Evolutionary conservation across 108 stramenopile species (phyloP).

Genomic region (Cylindrotheca fusiformis): DNA sequence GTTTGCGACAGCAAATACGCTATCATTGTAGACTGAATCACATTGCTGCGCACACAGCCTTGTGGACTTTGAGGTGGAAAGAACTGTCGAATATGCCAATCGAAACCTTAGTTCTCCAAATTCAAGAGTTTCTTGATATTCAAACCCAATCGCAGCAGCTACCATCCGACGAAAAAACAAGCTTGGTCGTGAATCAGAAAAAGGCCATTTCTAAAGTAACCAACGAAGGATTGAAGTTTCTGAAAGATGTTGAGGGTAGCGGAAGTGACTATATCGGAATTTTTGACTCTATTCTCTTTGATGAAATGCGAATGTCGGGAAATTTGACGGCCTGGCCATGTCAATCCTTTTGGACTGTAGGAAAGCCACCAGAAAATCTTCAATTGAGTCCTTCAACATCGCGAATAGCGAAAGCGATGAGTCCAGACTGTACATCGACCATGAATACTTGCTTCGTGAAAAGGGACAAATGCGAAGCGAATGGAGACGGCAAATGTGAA

Average conservation of each 20-base stretch:
- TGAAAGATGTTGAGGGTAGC: neutral
- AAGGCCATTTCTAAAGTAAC: neutral
- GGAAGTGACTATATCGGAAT: no score
- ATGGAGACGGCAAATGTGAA: slow-evolving; percentile 54
- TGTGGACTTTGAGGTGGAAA: slow-evolving; percentile 50
- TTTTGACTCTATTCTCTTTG: slow-evolving; percentile 45
- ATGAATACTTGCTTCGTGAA: slow-evolving; percentile 60
- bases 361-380: slow-evolving; percentile 20
- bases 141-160: slow-evolving; percentile 6
- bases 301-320: slow-evolving; percentile 57
- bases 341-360: slow-evolving; percentile 72
- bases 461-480: slow-evolving; percentile 70
- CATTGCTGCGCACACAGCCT: slow-evolving; percentile 84
- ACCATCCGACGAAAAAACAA: neutral
- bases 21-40: slow-evolving; percentile 86
- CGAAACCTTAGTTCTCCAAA: slow-evolving; percentile 16
- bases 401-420: slow-evolving; percentile 39
- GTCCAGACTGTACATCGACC: slow-evolving; percentile 68
- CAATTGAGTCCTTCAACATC: slow-evolving; percentile 21
- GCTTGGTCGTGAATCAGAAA: no score
- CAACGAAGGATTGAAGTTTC: neutral
- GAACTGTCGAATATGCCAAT: slow-evolving; percentile 32
- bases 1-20: slow-evolving; percentile 64
- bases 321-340: slow-evolving; percentile 75
- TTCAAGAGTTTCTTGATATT: slow-evolving; percentile 36